Evolutionary conservation across 345 rosid species (phyloP).

Genomic region (Moricandia arvensis): DNA sequence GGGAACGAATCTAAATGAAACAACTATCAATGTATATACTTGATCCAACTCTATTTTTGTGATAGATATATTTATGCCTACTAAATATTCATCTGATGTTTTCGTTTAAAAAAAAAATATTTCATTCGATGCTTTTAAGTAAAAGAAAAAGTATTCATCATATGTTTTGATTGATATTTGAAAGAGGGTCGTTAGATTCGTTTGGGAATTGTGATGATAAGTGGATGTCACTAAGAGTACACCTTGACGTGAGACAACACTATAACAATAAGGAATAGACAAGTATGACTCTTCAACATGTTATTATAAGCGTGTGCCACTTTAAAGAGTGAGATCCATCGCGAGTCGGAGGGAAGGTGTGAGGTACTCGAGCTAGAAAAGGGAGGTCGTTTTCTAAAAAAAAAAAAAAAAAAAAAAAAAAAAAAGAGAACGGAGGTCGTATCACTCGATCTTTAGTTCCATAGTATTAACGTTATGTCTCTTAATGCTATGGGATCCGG

Average conservation of each 20-base stretch:
- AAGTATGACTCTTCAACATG: constrained; percentile 27
- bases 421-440: too few species aligned
- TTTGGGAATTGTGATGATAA: constrained; percentile 32
- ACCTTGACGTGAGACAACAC: constrained; percentile 37
- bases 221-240: constrained; percentile 41
- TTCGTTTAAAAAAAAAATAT: too few species aligned
- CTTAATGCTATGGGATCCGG: too few species aligned
- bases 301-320: constrained; percentile 31
- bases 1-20: neutral
- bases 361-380: too few species aligned
- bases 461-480: too few species aligned
- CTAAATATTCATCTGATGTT: neutral
- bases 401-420: too few species aligned
- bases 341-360: too few species aligned
- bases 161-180: constrained; percentile 20
- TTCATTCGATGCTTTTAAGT: neutral
- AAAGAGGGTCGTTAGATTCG: constrained; percentile 28
- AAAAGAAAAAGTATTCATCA: constrained; percentile 3
- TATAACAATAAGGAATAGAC: constrained; percentile 34
- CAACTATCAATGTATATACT: neutral
- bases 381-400: too few species aligned
- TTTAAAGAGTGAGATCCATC: too few species aligned
- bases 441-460: too few species aligned
- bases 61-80: neutral
- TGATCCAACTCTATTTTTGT: neutral